Base-by-base conservation (phyloP, 1,139 yeast species). In the Pichia norvegensis region DNA sequence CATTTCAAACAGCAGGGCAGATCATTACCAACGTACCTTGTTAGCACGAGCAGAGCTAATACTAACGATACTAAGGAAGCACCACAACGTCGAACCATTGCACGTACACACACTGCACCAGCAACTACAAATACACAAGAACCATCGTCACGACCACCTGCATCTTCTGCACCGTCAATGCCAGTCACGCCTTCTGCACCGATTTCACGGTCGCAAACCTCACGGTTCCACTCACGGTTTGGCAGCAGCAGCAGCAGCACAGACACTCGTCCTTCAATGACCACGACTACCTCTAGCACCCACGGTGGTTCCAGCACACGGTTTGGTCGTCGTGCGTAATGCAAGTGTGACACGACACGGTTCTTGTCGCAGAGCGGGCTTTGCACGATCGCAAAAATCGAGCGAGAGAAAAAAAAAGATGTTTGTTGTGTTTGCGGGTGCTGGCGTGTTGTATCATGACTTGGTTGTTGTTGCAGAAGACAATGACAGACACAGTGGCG, bases 11-110 rank as follows among this genome's bases (percentile, higher is more conserved):
- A 54, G 14, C 49, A 48, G n/a, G 55, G 55, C 19, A 35, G 41
- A 19, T 42, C 43, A 8, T 33, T 46, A 7, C 67, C 67, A 0
- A 52, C 53, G 2, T 64, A 65, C 64, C 45, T 64, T 13, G 47
- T 27, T 4, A 41, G 39, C 10, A 29, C 21, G 14, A 11, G 4
- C 10, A 10, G 40, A n/a, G n/a, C n/a, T n/a, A n/a, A n/a, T n/a
- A n/a, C 21, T 8, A 22, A 23, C 20, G 9, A 40, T 16, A 35
- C 42, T n/a, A 40, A 5, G 20, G 17, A 16, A 16, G 8, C 36
- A 33, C 20, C 10, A 7, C 20, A 33, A 17, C 36, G 36, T 33
- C 19, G 20, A 8, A 11, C 36, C 14, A 33, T 33, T 10, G 20
- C 36, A 33, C 36, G 36, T 20, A 33, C 20, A n/a, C 9, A 16